Evolutionary conservation across 2,329 filamentous ascomycete species (phyloP), one percentile per base, ranked within the genome.

Genomic region (Camillea tinctor): DNA sequence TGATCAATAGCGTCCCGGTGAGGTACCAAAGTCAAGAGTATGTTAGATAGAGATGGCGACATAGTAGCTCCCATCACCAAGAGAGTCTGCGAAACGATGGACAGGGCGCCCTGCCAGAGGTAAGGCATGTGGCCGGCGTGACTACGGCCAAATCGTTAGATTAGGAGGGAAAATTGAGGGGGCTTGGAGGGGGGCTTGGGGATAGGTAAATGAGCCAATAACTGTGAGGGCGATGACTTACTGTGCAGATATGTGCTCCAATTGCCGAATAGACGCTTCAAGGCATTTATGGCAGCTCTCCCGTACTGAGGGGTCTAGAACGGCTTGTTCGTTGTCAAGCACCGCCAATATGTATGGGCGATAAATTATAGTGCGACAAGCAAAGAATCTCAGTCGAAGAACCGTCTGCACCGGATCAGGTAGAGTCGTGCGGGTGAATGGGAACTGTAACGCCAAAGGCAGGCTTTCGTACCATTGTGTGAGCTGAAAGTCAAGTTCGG

Each of bases 321-420:
- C 84, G 21, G 89, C 83, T 65, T 87, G 87, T 68, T 93, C 90
- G 62, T 93, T 91, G 69, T 93, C 88, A 21, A 95, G 76, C 1
- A 93, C 91, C 11, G 90, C 89, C 60, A 93, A 79, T 62, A 94
- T 91, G 73, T 94, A 94, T 0, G 91, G 91, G 24, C 91, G 84
- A 76, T 92, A 94, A 65, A 95, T 94, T 69, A 94, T 93, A 23
- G 91, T 94, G 59, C 90, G 87, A 74, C 91, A 95, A 50, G 91
- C 91, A 73, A 92, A 93, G 77, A 94, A 95, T 26, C 91, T 85
- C 61, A 94, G 79, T 52, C 91, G 84, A 54, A 95, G 78, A 7
- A 94, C 91, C 0, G 90, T 92, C 74, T 94, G 91, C 5, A 93
- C 86, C 3, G 90, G 88, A 69, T 92, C 90, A 58, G 86, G 82